These are phyloP conservation scores for Raddia distichophylla DNA, from an alignment of 176 grass and related monocot genomes.

Conservation along the genomic window DNA sequence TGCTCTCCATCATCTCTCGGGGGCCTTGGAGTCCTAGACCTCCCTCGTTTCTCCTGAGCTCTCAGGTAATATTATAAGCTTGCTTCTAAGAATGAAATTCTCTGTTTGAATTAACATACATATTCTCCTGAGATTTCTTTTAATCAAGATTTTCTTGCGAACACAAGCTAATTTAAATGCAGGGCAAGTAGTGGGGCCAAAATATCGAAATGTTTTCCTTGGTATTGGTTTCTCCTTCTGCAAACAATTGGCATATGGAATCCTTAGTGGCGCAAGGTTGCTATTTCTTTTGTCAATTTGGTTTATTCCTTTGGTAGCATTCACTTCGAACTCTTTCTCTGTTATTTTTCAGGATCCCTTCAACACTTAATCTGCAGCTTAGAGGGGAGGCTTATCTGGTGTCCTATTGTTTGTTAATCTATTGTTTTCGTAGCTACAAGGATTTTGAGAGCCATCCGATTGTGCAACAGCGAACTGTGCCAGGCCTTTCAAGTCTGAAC, in stretches of 20 bases:
- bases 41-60: too few species aligned
- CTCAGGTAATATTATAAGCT: not conserved
- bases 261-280: slow-evolving; percentile 85
- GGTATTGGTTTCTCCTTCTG: slow-evolving; percentile 67
- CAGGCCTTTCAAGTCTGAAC: too few species aligned
- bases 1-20: too few species aligned
- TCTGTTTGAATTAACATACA: not conserved
- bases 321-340: slow-evolving; percentile 9
- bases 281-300: slow-evolving; percentile 21
- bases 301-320: not conserved
- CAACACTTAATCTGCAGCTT: slow-evolving; percentile 51
- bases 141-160: slow-evolving; percentile 13
- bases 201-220: slow-evolving; percentile 59
- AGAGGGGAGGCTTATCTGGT: too few species aligned
- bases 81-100: slow-evolving; percentile 22
- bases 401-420: too few species aligned
- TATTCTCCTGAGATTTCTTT: slow-evolving; percentile 1
- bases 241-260: slow-evolving; percentile 66
- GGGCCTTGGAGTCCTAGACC: too few species aligned
- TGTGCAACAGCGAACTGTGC: too few species aligned
- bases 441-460: too few species aligned
- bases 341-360: slow-evolving; percentile 60
- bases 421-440: too few species aligned
- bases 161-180: slow-evolving; percentile 41
- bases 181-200: slow-evolving; percentile 67